Evolutionary conservation across 2,329 filamentous ascomycete genomes (phyloP), one percentile per base, ranked within the genome.

Genomic region (Cryphonectria naterciae): DNA sequence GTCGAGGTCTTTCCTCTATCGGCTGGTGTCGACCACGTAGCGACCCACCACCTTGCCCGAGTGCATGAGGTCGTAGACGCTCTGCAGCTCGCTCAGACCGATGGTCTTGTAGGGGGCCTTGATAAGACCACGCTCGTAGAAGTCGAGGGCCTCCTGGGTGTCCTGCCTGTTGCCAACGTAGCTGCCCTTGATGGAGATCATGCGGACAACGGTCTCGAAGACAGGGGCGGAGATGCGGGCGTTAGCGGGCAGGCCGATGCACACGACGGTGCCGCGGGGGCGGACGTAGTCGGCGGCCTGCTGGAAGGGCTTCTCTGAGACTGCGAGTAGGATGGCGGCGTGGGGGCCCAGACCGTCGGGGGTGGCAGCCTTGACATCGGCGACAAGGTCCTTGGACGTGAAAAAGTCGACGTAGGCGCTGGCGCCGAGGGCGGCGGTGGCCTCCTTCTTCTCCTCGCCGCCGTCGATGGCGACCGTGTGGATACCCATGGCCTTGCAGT

Each of bases 151-250:
- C 85, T 98, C 95, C 68, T 91, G 88, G 0, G 91, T 92, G 80
- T 98, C 95, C 79, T 92, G 90, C 75, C 95, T 89, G 85, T 97
- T 98, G 70, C 95, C 95, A 75, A 98, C 95, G 80, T 98, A 98
- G 76, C 91, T 94, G 72, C 95, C 95, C 85, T 93, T 93, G 86
- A 98, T 98, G 77, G 83, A 91, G 84, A 98, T 91, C 94, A 97
- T 97, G 83, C 91, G 85, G 78, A 95, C 86, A 73, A 98, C 95
- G 10, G 92, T 93, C 79, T 95, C 91, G 80, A 98, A 97, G 69
- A 98, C 94, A 54, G 94, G 93, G 1, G 95, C 94, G 76, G 88
- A 88, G 74, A 98, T 87, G 81, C 86, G 92, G 2, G 95, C 94
- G 74, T 91, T 87, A 52, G 93, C 91, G 6, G 95, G 95, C 37